These are phyloP conservation scores for Calonectria henricotiae DNA, from an alignment of 2,329 filamentous ascomycete genomes.

Conservation along the genomic window DNA sequence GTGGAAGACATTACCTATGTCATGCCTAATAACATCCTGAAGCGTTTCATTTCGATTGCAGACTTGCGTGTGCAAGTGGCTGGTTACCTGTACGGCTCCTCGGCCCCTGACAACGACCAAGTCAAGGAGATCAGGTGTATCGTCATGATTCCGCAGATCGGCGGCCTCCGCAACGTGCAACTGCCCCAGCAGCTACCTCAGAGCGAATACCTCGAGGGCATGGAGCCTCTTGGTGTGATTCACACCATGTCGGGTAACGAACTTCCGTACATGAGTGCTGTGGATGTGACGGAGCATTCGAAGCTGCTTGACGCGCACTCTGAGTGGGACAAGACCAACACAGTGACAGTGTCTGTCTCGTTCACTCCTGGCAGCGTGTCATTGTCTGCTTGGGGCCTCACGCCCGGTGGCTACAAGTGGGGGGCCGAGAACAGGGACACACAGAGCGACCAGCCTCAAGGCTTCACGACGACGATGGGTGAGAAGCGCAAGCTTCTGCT, in stretches of 20 bases:
- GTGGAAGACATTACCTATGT: slow-evolving; percentile 95
- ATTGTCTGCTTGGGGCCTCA: slow-evolving; percentile 93
- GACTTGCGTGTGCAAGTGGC: slow-evolving; percentile 97
- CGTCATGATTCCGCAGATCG: slow-evolving; percentile 97
- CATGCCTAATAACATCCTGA: slow-evolving; percentile 99
- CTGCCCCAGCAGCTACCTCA: slow-evolving; percentile 91
- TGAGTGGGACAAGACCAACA: slow-evolving; percentile 82
- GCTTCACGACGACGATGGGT: slow-evolving; percentile 93
- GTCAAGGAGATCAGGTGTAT: slow-evolving; percentile 98
- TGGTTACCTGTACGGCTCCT: slow-evolving; percentile 94
- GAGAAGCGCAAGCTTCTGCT: slow-evolving; percentile 96
- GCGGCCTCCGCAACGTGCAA: slow-evolving; percentile 92
- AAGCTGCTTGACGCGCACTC: slow-evolving; percentile 87
- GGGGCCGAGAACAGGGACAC: slow-evolving; percentile 95
- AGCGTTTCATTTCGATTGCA: slow-evolving; percentile 97
- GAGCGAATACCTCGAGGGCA: slow-evolving; percentile 87
- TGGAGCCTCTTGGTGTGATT: slow-evolving; percentile 95
- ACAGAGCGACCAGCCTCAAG: slow-evolving; percentile 92
- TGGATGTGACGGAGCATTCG: slow-evolving; percentile 95
- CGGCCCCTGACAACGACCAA: slow-evolving; percentile 93
- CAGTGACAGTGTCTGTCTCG: slow-evolving; percentile 93
- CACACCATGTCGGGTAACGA: slow-evolving; percentile 97
- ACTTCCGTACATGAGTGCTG: slow-evolving; percentile 94
- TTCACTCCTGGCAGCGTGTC: slow-evolving; percentile 98
- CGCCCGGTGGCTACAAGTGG: slow-evolving; percentile 95